Base-by-base conservation (phyloP, 148 eudicot genomes). In the Rhododendron henanense region DNA sequence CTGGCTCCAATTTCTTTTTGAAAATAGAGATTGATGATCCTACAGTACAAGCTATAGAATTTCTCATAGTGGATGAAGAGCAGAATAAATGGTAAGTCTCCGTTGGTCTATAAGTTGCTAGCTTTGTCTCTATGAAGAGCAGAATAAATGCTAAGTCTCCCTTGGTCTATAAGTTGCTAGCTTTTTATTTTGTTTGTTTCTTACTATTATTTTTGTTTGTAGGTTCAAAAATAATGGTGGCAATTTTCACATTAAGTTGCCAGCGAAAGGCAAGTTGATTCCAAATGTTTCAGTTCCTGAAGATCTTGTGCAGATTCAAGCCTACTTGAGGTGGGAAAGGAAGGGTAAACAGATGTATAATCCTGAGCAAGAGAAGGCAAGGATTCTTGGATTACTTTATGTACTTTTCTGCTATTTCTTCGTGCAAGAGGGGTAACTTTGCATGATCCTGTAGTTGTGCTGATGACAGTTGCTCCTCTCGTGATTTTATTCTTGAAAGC, bases 321-420 rank as follows among this genome's bases (percentile, higher is more conserved):
- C 99, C 53, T 97, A 95, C 87, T 87, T 95, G 73, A 90, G 99
- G 85, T 97, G 99, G 99, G 99, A 97, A 90, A 94, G 98, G 88
- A 94, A 91, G 88, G 99, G 99, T 84, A 97, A 97, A 91, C 99
- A 94, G 86, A 93, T 85, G 85, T 95, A 95, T 89, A 91, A 90
- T 59, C 96, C 98, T 83, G 93, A 97, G 79, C 87, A 94, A 91
- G 95, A 97, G 90, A 93, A 94, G 94, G 99, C 86, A 84, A 80
- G 16, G 44, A 55, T 55, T 84, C 19, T 48, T 37, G 10, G 33
- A 59, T 5, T 45, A 47, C 81, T 78, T 78, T 11, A 33, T 6
- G 10, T 19, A 53, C 28, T 18, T 31, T 55, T 78, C 23, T 67
- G 13, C 5, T 67, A 67, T 76, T 23, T 37, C 44, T 50, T 75